Evolutionary conservation across 2,329 filamentous ascomycete genomes (phyloP).

Genomic region (Colletotrichum neosansevieriae): DNA sequence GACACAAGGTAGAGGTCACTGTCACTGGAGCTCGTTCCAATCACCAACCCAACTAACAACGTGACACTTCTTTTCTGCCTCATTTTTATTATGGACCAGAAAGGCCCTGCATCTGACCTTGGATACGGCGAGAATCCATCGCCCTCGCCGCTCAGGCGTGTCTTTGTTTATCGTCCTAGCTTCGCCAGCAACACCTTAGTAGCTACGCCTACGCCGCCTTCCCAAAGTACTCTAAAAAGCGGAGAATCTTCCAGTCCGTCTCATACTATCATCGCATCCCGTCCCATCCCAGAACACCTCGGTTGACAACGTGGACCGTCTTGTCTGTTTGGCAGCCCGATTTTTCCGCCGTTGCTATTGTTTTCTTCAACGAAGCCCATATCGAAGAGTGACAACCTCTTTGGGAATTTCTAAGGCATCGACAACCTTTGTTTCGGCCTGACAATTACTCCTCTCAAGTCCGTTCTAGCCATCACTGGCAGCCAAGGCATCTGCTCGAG

Average conservation of each 20-base stretch:
- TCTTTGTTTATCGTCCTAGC: background rate
- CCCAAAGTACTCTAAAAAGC: slow-evolving; percentile 27
- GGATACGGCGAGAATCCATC: background rate
- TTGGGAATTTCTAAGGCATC: too few species aligned
- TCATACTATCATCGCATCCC: background rate
- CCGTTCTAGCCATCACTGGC: background rate
- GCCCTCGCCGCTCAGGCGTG: background rate
- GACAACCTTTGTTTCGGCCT: too few species aligned
- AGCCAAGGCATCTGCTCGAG: background rate
- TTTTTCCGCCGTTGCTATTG: background rate
- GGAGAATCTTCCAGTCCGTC: slow-evolving; percentile 32
- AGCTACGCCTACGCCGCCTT: background rate
- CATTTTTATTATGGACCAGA: too few species aligned
- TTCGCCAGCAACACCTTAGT: background rate
- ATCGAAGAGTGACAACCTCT: background rate
- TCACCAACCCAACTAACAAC: background rate
- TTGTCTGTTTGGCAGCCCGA: background rate
- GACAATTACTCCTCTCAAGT: background rate
- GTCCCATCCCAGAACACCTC: background rate
- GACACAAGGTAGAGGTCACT: slow-evolving; percentile 5
- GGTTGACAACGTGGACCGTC: background rate
- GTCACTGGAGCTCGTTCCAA: slow-evolving; percentile 27
- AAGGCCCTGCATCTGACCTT: background rate
- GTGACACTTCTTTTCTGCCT: too few species aligned
- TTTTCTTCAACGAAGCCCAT: background rate